Base-by-base conservation (phyloP, 495 filamentous ascomycete species). In the Neohortaea acidophila region DNA sequence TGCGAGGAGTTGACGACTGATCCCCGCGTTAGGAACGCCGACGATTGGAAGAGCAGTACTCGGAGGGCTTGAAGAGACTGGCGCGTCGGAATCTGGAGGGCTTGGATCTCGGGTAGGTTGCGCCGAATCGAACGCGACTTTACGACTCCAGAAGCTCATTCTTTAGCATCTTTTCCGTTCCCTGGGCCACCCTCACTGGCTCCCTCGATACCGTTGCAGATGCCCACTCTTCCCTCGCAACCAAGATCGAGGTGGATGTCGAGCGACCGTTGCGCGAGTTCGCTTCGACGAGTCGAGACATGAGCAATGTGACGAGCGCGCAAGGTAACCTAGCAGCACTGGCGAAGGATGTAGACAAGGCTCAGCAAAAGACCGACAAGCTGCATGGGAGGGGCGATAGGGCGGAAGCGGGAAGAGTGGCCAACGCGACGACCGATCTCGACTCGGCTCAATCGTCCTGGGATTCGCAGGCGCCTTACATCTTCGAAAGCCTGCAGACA, bases 391-490 rank as follows among this genome's bases (percentile, higher is more conserved):
- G 82, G 55, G 84, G 82, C 25, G 70, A 72, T 18, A 86, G 82
- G 54, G 80, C 81, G 18, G 79, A 75, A 31, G 59, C 75, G n/a
- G 74, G 76, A 25, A 92, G 83, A 58, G 72, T 93, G 26, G 80
- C 87, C 7, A 67, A 66, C 36, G 89, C 87, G 3, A 63, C 75
- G 0, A 62, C 75, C 10, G 74, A 79, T 30, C 69, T 89, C 11
- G 81, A 92, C 35, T 75, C 72, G 47, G 79, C 85, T 3, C 72
- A 62, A 33, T 70, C 77, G 44, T 80, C 92, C 56, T 99, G 91
- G 91, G 79, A 94, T 23, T 91, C 89, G 7, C 82, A 93, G 55
- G 83, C 91, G 23, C 91, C 91, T 5, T 96, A 81, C 59, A 78
- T 94, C 39, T 96, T 91, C 54, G 91, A 96, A 58, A 83, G 79